Percentiles rank a stretch among this genome's conserved stretches.
Evolutionary conservation across 2,329 filamentous ascomycete species (phyloP).

Genomic region (Hypoxylon rubiginosum): DNA sequence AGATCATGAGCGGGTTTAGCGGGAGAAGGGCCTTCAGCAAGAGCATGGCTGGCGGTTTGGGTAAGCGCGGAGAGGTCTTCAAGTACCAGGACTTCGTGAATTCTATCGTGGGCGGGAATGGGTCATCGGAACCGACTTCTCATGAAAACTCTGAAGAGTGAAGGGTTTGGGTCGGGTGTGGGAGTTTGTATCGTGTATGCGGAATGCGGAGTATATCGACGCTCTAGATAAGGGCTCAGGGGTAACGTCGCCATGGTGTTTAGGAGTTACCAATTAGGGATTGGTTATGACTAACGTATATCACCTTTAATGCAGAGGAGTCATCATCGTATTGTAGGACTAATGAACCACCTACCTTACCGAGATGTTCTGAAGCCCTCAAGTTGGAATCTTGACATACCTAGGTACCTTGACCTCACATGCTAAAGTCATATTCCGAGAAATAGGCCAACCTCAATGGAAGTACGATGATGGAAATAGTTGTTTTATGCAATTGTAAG

Average conservation of each 20-base stretch:
- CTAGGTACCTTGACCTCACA: no score
- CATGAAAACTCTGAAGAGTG: constrained; percentile 53
- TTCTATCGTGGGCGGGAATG: constrained; percentile 70
- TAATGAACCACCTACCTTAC: background rate
- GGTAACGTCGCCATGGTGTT: constrained; percentile 12
- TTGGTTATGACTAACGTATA: constrained; percentile 6
- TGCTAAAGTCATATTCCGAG: no score
- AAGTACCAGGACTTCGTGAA: constrained; percentile 92
- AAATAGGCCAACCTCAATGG: no score
- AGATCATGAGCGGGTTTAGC: constrained; percentile 88
- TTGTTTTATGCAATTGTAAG: no score
- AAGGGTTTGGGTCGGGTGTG: constrained; percentile 33
- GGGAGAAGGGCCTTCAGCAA: constrained; percentile 86
- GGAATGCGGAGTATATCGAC: constrained; percentile 3
- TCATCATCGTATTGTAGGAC: constrained; percentile 12
- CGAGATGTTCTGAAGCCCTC: background rate
- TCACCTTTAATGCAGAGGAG: constrained; percentile 9
- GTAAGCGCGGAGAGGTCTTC: constrained; percentile 88
- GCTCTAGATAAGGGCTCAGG: constrained; percentile 10
- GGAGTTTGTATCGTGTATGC: constrained; percentile 10
- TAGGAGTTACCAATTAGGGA: constrained; percentile 22
- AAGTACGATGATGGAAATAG: no score
- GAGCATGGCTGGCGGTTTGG: constrained; percentile 59
- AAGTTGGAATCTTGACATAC: no score
- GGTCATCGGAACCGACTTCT: constrained; percentile 40